Conservation (phyloP, 306 rosid genomes). For the Clitoria ternatea region DNA sequence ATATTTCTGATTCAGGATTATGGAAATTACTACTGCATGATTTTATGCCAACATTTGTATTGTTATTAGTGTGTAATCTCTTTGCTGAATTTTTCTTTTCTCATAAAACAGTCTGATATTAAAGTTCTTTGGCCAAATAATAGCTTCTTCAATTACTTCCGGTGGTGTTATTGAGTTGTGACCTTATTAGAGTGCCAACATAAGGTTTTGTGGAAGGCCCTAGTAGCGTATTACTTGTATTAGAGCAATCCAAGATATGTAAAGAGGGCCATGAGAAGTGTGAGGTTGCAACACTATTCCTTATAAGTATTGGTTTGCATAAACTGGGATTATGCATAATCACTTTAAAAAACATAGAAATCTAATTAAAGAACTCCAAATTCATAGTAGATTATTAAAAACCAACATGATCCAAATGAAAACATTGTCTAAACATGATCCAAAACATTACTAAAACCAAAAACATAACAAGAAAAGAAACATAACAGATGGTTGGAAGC, state of each 20-base stretch:
- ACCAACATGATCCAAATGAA: too few species aligned
- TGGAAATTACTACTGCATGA: not conserved
- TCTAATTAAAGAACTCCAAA: too few species aligned
- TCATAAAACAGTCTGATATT: conserved; percentile 8
- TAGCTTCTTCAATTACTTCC: not conserved
- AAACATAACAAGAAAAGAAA: too few species aligned
- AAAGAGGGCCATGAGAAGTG: not conserved
- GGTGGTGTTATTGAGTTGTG: not conserved
- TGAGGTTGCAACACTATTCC: too few species aligned
- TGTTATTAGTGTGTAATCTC: conserved; percentile 5
- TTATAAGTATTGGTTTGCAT: too few species aligned
- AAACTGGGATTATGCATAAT: too few species aligned
- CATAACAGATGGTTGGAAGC: too few species aligned
- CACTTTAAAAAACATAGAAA: too few species aligned
- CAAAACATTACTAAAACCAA: too few species aligned
- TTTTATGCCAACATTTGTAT: not conserved
- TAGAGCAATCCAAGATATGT: not conserved
- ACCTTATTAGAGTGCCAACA: not conserved
- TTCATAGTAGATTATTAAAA: too few species aligned
- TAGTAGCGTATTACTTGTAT: not conserved
- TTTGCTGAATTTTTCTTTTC: not conserved
- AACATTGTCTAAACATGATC: too few species aligned
- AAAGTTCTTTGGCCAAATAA: not conserved
- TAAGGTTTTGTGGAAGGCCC: not conserved
- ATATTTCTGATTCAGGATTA: not conserved